These are phyloP conservation scores for Gossypioides kirkii DNA, from an alignment of 345 rosid genomes.

Conservation along the genomic window DNA sequence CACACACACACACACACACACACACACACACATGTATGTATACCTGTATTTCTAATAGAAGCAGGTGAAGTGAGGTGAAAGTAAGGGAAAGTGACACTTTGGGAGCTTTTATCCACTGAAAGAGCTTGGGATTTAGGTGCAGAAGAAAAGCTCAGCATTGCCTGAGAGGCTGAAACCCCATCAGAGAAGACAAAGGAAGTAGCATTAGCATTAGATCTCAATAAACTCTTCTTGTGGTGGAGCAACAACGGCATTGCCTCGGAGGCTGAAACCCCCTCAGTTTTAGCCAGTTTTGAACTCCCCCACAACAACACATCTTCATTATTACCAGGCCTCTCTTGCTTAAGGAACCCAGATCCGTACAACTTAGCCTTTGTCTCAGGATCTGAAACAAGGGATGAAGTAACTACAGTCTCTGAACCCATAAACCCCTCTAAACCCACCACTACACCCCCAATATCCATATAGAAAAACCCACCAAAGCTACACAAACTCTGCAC, in stretches of 20 bases:
- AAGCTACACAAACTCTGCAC: constrained; percentile 17
- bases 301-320: constrained; percentile 41
- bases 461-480: constrained; percentile 29
- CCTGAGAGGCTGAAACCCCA: neutral
- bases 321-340: constrained; percentile 31
- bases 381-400: constrained; percentile 44
- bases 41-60: constrained; percentile 36
- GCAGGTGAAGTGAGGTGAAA: constrained; percentile 37
- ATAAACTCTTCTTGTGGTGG: constrained; percentile 19
- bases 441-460: constrained; percentile 35
- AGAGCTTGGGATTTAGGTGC: constrained; percentile 42
- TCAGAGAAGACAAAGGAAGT: constrained; percentile 26
- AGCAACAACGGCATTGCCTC: constrained; percentile 30
- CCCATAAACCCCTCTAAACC: constrained; percentile 44
- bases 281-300: constrained; percentile 42
- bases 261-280: constrained; percentile 25
- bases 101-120: constrained; percentile 20
- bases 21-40: neutral
- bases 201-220: constrained; percentile 31
- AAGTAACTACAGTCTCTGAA: constrained; percentile 25
- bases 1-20: no score
- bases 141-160: constrained; percentile 51
- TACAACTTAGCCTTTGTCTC: constrained; percentile 40
- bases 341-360: constrained; percentile 63
- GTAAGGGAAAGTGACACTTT: constrained; percentile 33